Evolutionary conservation across 2,329 filamentous ascomycete genomes (phyloP).

Genomic region (Botrytis squamosa): DNA sequence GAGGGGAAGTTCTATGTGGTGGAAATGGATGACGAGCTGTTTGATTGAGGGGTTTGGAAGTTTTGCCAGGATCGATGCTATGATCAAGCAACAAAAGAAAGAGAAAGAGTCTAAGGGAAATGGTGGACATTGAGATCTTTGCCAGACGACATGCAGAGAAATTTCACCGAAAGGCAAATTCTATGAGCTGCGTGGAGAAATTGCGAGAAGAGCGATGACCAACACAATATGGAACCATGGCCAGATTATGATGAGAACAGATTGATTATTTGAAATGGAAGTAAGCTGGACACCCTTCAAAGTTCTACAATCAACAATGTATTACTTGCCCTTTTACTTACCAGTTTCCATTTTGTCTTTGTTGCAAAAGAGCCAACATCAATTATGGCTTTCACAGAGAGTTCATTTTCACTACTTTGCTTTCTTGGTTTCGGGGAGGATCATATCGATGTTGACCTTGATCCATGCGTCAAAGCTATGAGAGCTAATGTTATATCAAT

Average conservation of each 20-base stretch:
- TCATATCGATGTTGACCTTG: neutral
- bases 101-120: slow-evolving; percentile 39
- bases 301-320: neutral
- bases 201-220: neutral
- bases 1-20: slow-evolving; percentile 49
- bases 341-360: neutral
- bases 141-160: neutral
- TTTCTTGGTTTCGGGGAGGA: neutral
- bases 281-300: neutral
- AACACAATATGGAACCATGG: neutral
- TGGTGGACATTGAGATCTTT: slow-evolving; percentile 3
- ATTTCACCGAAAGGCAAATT: neutral
- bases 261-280: neutral
- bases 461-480: neutral
- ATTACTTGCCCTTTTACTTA: neutral
- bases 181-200: neutral
- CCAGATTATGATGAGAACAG: neutral
- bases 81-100: slow-evolving; percentile 46
- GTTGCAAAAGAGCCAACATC: neutral
- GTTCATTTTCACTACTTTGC: neutral
- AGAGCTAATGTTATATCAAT: neutral
- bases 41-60: slow-evolving; percentile 55
- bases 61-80: slow-evolving; percentile 52
- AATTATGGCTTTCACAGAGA: neutral
- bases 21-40: slow-evolving; percentile 52